A percentile compares a stretch with the other conserved stretches of the same genome.
Conservation (phyloP, 2,329 filamentous ascomycete genomes). For the Ceratocystis cubensis region DNA sequence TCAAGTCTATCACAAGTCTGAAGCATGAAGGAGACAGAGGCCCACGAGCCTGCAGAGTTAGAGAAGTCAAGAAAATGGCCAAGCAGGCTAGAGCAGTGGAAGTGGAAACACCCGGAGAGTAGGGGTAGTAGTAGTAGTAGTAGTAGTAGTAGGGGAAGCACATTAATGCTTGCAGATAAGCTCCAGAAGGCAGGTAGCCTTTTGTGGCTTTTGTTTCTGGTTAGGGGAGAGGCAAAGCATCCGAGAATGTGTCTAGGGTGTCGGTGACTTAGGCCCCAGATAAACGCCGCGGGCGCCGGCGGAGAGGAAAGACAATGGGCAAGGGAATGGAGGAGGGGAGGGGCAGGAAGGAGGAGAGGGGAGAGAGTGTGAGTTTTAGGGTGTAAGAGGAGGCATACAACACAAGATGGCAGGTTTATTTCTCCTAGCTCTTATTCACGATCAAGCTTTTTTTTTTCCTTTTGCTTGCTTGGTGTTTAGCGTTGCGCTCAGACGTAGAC, state of each 20-base stretch:
- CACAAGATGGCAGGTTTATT: background rate
- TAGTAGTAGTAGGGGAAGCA: background rate
- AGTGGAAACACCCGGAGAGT: background rate
- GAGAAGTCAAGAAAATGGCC: background rate
- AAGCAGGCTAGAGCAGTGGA: background rate
- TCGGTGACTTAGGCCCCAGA: background rate
- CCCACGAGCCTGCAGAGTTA: background rate
- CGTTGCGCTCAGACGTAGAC: background rate
- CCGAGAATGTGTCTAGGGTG: background rate
- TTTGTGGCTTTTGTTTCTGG: background rate
- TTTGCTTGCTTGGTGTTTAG: background rate
- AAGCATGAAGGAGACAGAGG: background rate
- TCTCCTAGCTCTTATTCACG: background rate
- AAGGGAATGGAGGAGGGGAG: background rate
- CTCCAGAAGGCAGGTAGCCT: background rate
- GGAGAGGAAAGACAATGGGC: background rate
- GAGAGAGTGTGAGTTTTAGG: background rate
- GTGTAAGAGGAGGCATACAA: background rate
- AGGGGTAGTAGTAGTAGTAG: background rate
- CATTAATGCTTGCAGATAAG: background rate
- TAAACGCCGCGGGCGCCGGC: too few species aligned
- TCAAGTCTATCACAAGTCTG: slow-evolving; percentile 1
- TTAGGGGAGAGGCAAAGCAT: background rate
- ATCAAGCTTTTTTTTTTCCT: background rate
- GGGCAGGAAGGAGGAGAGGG: background rate